A percentile compares a stretch with the other conserved stretches of the same genome.
Evolutionary conservation across 2,329 filamentous ascomycete genomes (phyloP).

Genomic region (Mycosphaerella sp.): DNA sequence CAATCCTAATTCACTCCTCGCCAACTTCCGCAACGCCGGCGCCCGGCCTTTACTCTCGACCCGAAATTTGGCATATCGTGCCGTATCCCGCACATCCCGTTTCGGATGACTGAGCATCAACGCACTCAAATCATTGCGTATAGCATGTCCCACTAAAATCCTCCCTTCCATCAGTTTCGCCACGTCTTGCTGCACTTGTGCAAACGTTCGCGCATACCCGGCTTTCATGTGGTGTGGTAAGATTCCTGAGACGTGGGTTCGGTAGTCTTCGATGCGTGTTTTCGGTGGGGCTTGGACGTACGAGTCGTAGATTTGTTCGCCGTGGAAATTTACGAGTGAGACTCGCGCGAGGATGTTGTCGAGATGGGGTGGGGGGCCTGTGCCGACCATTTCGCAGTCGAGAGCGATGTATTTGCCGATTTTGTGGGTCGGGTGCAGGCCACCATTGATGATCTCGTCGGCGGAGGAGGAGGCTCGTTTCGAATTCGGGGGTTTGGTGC

Average conservation of each 20-base stretch:
- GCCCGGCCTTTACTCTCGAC: conserved; percentile 62
- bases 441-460: conserved; percentile 41
- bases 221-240: conserved; percentile 61
- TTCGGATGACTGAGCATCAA: conserved; percentile 72
- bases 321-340: conserved; percentile 89
- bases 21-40: conserved; percentile 58
- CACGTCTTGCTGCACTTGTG: conserved; percentile 68
- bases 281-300: conserved; percentile 61
- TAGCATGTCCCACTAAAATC: conserved; percentile 75
- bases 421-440: conserved; percentile 49
- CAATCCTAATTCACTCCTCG: conserved; percentile 51
- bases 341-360: conserved; percentile 77
- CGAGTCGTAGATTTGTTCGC: conserved; percentile 86
- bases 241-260: conserved; percentile 80
- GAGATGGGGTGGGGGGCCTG: conserved; percentile 60
- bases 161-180: conserved; percentile 61
- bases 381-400: conserved; percentile 98
- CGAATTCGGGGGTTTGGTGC: conserved; percentile 51
- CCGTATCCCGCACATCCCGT: conserved; percentile 76
- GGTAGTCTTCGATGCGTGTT: conserved; percentile 81
- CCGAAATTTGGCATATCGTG: conserved; percentile 66
- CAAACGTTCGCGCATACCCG: conserved; percentile 50
- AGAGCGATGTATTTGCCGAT: conserved; percentile 86
- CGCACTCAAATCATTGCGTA: conserved; percentile 69
- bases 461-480: conserved; percentile 49